Percentiles rank a stretch among this genome's conserved stretches.
These are phyloP conservation scores for Collybia mongolica DNA, from an alignment of 768 basidiomycete genomes.

Conservation along the genomic window DNA sequence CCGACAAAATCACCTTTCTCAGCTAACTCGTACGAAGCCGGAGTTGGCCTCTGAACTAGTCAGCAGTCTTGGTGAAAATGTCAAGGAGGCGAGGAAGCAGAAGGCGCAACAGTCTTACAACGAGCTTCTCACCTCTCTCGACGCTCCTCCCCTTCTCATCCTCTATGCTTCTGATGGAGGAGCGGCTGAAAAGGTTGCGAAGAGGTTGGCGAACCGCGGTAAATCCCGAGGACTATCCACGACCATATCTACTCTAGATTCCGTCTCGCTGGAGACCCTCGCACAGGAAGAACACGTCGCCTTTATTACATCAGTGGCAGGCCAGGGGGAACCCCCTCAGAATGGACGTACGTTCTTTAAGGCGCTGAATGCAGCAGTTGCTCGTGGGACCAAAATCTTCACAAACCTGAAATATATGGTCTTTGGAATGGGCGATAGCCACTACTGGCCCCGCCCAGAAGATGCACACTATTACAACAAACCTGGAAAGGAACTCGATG, in stretches of 20 bases:
- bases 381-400: slow-evolving; percentile 58
- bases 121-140: slow-evolving; percentile 77
- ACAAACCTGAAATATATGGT: slow-evolving; percentile 74
- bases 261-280: slow-evolving; percentile 72
- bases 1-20: slow-evolving; percentile 93
- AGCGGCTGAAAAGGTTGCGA: slow-evolving; percentile 93
- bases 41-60: slow-evolving; percentile 82
- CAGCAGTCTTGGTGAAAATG: slow-evolving; percentile 77
- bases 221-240: slow-evolving; percentile 82
- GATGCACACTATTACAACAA: slow-evolving; percentile 99
- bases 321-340: slow-evolving; percentile 97
- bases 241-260: slow-evolving; percentile 77
- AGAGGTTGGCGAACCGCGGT: slow-evolving; percentile 79
- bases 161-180: slow-evolving; percentile 97
- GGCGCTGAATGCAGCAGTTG: slow-evolving; percentile 65
- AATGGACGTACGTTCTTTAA: slow-evolving; percentile 92
- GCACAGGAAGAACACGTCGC: slow-evolving; percentile 64
- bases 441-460: slow-evolving; percentile 98
- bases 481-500: slow-evolving; percentile 87
- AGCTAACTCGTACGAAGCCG: slow-evolving; percentile 81
- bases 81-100: slow-evolving; percentile 80
- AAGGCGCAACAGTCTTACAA: slow-evolving; percentile 84
- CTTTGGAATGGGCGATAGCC: slow-evolving; percentile 96
- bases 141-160: slow-evolving; percentile 85
- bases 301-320: slow-evolving; percentile 90